These are phyloP conservation scores for Candida anutae DNA, from an alignment of 1,139 yeast species.

Conservation along the genomic window DNA sequence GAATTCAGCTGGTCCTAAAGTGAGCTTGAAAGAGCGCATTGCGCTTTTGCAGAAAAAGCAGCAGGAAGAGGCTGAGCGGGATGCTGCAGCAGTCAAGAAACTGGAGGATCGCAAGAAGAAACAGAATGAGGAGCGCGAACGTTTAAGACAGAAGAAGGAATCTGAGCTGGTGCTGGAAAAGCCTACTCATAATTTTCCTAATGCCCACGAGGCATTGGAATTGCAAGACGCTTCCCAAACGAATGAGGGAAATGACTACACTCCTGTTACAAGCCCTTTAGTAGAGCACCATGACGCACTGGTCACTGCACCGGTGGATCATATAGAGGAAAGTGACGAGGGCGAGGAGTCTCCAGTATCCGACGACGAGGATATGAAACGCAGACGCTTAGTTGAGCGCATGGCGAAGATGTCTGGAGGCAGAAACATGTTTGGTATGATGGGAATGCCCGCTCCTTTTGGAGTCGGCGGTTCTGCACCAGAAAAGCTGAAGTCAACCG, in stretches of 20 bases:
- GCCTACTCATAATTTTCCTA: neutral
- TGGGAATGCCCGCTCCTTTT: conserved; percentile 58
- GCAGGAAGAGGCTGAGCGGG: conserved; percentile 71
- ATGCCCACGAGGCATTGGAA: neutral
- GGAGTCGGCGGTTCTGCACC: no score
- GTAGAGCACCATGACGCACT: conserved; percentile 2
- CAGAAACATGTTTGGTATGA: conserved; percentile 81
- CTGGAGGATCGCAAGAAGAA: conserved; percentile 49
- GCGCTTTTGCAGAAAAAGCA: conserved; percentile 77
- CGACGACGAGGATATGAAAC: conserved; percentile 73
- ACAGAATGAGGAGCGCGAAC: conserved; percentile 27
- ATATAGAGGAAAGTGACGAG: conserved; percentile 11
- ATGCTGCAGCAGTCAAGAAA: conserved; percentile 52
- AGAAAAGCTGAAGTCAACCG: no score
- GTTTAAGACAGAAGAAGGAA: neutral
- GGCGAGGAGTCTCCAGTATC: conserved; percentile 16
- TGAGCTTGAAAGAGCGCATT: conserved; percentile 82
- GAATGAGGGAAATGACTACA: conserved; percentile 2
- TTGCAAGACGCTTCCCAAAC: conserved; percentile 1
- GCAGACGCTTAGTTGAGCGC: conserved; percentile 77
- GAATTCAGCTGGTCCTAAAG: conserved; percentile 56
- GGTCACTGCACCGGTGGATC: conserved; percentile 6
- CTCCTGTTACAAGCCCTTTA: neutral
- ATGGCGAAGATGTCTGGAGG: conserved; percentile 96
- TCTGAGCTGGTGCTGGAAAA: neutral